Evolutionary conservation across 192 early-diverging fungal genomes (phyloP), one percentile per base, ranked within the genome.

Genomic region (Powellomyces hirtus): DNA sequence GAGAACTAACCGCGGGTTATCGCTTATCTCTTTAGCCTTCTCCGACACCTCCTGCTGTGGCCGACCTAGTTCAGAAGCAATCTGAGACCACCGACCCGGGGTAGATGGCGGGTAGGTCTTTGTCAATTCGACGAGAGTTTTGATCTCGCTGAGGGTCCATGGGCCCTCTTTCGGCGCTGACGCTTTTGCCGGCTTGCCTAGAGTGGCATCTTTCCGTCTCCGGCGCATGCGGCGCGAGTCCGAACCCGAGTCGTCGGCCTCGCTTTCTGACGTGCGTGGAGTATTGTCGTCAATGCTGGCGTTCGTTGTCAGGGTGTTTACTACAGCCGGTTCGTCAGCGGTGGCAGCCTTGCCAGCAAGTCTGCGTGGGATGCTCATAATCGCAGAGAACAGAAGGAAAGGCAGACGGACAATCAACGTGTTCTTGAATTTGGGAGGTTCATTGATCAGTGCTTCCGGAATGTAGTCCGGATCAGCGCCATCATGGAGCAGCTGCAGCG

Each of bases 391-490:
- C 59, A 46, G 24, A 16, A 42, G 24, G 20, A 64, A 13, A 14
- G 64, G 64, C 46, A 66, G 38, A 24, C 50, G 29, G 14, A 66
- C 64, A 16, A 66, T 16, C 18, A 57, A 20, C 34, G 35, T 37
- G 31, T 66, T 35, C 36, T 56, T 53, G n/a, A 56, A 7, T 26
- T n/a, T 22, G 11, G 64, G 64, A 13, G 36, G 46, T 13, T 24
- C 24, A 10, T 16, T 16, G 0, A 42, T 27, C 51, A 57, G 27
- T 35, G 24, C 18, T 16, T n/a, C 18, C 18, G 64, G 64, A n/a
- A 66, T 30, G n/a, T n/a, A n/a, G n/a, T n/a, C n/a, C n/a, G n/a
- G n/a, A 33, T 56, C 53, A 1, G 34, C 64, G 3, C 31, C 16
- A 14, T 53, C 50, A 14, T 20, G 29, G 1, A 66, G 64, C 2